Evolutionary conservation across 352 stramenopile species (phyloP).

Genomic region (Globisporangium camurandrum): DNA sequence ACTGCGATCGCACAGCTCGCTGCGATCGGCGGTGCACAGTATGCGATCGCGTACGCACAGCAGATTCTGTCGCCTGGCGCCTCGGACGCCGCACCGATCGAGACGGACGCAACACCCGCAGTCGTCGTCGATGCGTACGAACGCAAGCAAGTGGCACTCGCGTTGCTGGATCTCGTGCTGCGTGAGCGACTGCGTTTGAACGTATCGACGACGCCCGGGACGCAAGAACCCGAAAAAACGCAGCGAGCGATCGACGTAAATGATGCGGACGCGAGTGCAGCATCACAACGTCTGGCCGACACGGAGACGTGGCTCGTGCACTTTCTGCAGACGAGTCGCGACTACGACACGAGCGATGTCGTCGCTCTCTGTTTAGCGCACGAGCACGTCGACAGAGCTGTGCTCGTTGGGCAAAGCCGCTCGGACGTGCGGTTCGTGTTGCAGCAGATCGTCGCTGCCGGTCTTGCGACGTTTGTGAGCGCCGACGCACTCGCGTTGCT

Average conservation of each 20-base stretch:
- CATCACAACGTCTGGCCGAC: constrained; percentile 18
- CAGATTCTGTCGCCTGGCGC: constrained; percentile 26
- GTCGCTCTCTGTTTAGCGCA: constrained; percentile 62
- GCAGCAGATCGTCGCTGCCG: constrained; percentile 38
- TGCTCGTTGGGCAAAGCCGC: constrained; percentile 45
- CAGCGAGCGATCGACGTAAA: constrained; percentile 13
- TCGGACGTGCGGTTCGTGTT: constrained; percentile 41
- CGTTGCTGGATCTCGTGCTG: constrained; percentile 51
- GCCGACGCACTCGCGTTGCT: constrained; percentile 28
- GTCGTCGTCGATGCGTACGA: constrained; percentile 30
- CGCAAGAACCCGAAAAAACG: constrained; percentile 7
- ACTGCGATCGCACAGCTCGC: constrained; percentile 64
- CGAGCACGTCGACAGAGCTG: constrained; percentile 58
- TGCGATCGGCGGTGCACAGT: constrained; percentile 34
- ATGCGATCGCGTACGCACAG: constrained; percentile 54
- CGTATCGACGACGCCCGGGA: background rate
- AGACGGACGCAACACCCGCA: background rate
- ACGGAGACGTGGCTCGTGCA: constrained; percentile 40
- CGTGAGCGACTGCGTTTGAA: constrained; percentile 41
- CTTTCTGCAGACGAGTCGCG: constrained; percentile 47
- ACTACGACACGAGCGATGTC: constrained; percentile 56
- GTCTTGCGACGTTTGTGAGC: constrained; percentile 35
- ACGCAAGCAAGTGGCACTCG: constrained; percentile 36
- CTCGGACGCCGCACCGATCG: background rate
- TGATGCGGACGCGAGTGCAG: too few species aligned